Evolutionary conservation across 2,329 filamentous ascomycete species (phyloP).

Genomic region (Cladophialophora chaetospira): DNA sequence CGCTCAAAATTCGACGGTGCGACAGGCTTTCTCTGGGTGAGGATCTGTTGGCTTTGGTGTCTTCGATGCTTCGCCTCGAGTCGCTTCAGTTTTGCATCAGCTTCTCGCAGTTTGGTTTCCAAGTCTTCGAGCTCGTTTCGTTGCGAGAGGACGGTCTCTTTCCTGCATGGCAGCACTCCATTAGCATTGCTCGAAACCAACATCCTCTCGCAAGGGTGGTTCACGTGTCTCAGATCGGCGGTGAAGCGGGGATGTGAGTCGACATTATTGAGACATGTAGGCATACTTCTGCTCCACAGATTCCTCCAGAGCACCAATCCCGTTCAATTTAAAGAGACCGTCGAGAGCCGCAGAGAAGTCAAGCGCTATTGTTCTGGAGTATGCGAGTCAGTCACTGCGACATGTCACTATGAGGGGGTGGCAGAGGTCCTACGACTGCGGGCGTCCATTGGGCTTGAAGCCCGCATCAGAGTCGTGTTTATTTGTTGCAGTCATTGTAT

Average conservation of each 20-base stretch:
- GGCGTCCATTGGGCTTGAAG: slow-evolving; percentile 60
- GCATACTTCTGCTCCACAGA: slow-evolving; percentile 76
- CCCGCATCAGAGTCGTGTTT: slow-evolving; percentile 14
- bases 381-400: not conserved
- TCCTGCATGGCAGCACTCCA: slow-evolving; percentile 55
- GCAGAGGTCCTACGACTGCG: slow-evolving; percentile 71
- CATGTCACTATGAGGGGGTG: not conserved
- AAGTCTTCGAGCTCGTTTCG: slow-evolving; percentile 81
- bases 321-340: slow-evolving; percentile 86
- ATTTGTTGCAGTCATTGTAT: slow-evolving; percentile 13
- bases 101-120: slow-evolving; percentile 78
- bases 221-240: no score
- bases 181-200: not conserved
- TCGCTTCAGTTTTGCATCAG: slow-evolving; percentile 72
- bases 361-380: slow-evolving; percentile 74
- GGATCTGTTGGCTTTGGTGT: slow-evolving; percentile 20
- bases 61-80: slow-evolving; percentile 29
- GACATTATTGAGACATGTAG: no score
- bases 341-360: slow-evolving; percentile 85
- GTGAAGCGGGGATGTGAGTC: no score
- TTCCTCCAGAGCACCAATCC: slow-evolving; percentile 70
- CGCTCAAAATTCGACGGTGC: slow-evolving; percentile 3
- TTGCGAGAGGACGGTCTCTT: slow-evolving; percentile 73
- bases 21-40: slow-evolving; percentile 13
- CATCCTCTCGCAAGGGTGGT: no score